A percentile compares a stretch with the other conserved stretches of the same genome.
These are phyloP conservation scores for Fusarium sp. DNA, from an alignment of 2,329 filamentous ascomycete genomes.

Conservation along the genomic window DNA sequence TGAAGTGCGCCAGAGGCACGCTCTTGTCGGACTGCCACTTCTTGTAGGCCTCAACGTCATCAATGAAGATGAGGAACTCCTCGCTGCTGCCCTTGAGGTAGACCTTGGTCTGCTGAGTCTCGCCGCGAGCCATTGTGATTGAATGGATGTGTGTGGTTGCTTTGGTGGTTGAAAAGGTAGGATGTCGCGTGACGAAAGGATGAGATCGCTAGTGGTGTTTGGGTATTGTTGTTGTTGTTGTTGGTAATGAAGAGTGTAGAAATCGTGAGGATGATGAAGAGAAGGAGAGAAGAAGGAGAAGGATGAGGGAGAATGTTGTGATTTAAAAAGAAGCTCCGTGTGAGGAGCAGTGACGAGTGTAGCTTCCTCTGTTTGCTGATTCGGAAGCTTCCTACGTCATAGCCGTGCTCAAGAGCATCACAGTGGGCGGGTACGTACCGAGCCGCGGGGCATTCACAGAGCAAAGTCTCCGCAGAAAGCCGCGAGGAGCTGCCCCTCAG, in stretches of 20 bases:
- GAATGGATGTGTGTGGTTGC: conserved; percentile 30
- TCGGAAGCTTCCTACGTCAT: conserved; percentile 43
- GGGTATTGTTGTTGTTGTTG: conserved; percentile 22
- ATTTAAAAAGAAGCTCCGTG: conserved; percentile 42
- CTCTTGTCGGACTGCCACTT: conserved; percentile 87
- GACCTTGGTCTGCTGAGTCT: conserved; percentile 79
- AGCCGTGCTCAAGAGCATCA: conserved; percentile 31
- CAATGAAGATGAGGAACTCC: conserved; percentile 71
- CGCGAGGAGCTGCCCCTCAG: neutral
- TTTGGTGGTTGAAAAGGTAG: conserved; percentile 17
- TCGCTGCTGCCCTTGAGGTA: conserved; percentile 81
- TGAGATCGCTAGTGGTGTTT: neutral
- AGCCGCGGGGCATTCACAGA: conserved; percentile 27
- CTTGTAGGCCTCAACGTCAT: conserved; percentile 72
- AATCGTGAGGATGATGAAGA: conserved; percentile 33
- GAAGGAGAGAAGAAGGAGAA: conserved; percentile 18
- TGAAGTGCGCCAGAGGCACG: conserved; percentile 84
- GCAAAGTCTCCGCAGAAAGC: conserved; percentile 11
- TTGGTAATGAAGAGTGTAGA: conserved; percentile 8
- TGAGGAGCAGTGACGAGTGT: conserved; percentile 34
- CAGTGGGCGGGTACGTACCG: conserved; percentile 25
- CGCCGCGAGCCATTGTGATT: conserved; percentile 76
- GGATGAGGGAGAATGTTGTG: conserved; percentile 21
- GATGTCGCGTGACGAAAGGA: conserved; percentile 14
- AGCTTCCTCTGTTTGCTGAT: conserved; percentile 34